Base-by-base conservation (phyloP, 164 flowering plant species). In the Berberis vulgaris region DNA sequence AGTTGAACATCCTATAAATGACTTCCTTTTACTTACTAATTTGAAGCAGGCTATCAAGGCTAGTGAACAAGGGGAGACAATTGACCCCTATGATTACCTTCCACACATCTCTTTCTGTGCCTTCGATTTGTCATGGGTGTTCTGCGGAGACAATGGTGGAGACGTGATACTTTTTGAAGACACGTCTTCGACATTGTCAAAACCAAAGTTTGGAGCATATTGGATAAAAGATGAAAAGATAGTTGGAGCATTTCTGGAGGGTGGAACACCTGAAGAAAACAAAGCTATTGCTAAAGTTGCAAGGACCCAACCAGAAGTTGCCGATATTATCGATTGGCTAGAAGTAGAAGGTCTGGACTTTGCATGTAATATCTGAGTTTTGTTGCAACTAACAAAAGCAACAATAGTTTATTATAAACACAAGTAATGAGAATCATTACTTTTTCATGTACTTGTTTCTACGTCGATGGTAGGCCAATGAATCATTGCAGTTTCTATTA, bases 141-240 rank as follows among this genome's bases (percentile, higher is more conserved):
- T 95, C 79, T 89, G 89, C 54, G 99, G 99, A 38, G 99, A 95
- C 82, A 95, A 91, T 66, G 97, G 88, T 6, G 97, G 97, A 7
- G 98, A 88, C 1, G 67, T 87, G 0, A 96, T 95, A 50, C 59
- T 91, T 8, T 95, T 89, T 66, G 99, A 97, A 1, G 90, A 91
- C 78, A 80, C 60, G 69, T 65, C 79, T 68, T 91, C 96, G 13
- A 45, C 78, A 43, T 77, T 92, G 11, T 63, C 84, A 2, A 79
- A 76, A 40, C 81, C 82, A 65, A 91, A 95, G 77, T 95, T 95
- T 55, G 99, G 99, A 42, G 41, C 94, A 3, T 95, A 95, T 73
- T 95, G 99, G 99, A 77, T 95, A 72, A 86, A 91, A 57, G 93
- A 91, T 26, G 92, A 93, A 41, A 89, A 89, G 73, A 72, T 91